phyloP scores from a whole-genome alignment of 176 grass and related monocot species.

The Oropetium thomaeum region DNA sequence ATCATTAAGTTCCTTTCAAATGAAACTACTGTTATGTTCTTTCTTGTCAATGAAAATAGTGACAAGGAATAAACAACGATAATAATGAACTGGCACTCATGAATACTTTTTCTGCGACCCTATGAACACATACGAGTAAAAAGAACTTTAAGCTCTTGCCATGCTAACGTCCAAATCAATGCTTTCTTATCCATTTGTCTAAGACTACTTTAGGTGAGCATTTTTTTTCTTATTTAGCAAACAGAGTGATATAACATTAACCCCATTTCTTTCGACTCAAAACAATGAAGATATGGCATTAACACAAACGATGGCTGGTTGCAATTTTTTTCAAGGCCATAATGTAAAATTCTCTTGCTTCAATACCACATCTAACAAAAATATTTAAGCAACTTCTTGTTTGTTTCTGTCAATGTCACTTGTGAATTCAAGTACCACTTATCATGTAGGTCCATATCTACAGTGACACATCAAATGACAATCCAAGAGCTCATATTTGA shows the following conservation, averaged over 20 bases:
- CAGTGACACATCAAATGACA: not conserved
- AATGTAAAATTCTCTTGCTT: not conserved
- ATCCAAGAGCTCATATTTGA: conserved; percentile 2
- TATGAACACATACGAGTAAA: not conserved
- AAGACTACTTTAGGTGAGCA: not conserved
- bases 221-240: conserved; percentile 3
- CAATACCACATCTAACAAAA: conserved; percentile 6
- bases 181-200: conserved; percentile 7
- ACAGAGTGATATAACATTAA: not conserved
- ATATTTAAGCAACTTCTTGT: not conserved
- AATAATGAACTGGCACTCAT: not conserved
- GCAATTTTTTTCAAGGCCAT: conserved; percentile 1
- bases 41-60: not conserved
- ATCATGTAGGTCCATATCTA: not conserved
- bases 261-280: not conserved
- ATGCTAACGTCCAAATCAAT: not conserved
- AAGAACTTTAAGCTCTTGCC: not conserved
- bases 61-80: not conserved
- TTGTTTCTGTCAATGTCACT: not conserved
- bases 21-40: not conserved
- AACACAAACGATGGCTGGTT: conserved; percentile 1
- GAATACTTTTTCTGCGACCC: not conserved
- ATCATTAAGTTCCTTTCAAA: not conserved
- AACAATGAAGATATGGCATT: not conserved
- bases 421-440: not conserved